phyloP scores from a whole-genome alignment of 352 stramenopile species.

The Plasmopara halstedii region DNA sequence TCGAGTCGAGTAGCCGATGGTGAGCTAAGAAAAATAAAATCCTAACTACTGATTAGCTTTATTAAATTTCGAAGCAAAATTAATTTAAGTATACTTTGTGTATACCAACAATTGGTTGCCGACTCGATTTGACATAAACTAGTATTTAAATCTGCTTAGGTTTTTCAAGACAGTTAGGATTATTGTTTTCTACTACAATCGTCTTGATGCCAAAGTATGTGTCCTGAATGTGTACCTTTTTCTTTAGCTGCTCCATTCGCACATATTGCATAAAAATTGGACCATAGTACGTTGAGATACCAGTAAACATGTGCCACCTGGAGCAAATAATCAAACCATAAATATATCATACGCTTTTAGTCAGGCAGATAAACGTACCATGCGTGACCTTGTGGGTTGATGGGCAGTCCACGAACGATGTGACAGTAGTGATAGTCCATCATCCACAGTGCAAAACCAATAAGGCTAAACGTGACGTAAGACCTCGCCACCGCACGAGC shows the following conservation, averaged over 20 bases:
- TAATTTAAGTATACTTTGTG: too few relatives aligned
- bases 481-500: slow-evolving; percentile 50
- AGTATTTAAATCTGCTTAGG: slow-evolving; percentile 26
- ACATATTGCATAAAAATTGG: slow-evolving; percentile 85
- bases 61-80: too few relatives aligned
- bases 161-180: slow-evolving; percentile 15
- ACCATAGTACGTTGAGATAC: slow-evolving; percentile 67
- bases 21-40: too few relatives aligned
- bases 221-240: slow-evolving; percentile 44
- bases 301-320: slow-evolving; percentile 81
- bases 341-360: not conserved
- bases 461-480: slow-evolving; percentile 51
- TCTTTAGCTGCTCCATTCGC: slow-evolving; percentile 65
- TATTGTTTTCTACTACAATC: slow-evolving; percentile 40
- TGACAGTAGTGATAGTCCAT: slow-evolving; percentile 80
- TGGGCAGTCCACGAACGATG: slow-evolving; percentile 36
- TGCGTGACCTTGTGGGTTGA: slow-evolving; percentile 75
- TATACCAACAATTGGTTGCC: too few relatives aligned
- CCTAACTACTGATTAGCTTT: too few relatives aligned
- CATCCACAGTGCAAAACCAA: slow-evolving; percentile 65
- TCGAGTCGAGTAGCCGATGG: too few relatives aligned
- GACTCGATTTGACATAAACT: too few relatives aligned
- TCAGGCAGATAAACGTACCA: slow-evolving; percentile 28
- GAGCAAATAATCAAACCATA: slow-evolving; percentile 1
- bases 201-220: slow-evolving; percentile 58